These are phyloP conservation scores for Apocynum venetum DNA, from an alignment of 257 asterid genomes.

Conservation along the genomic window DNA sequence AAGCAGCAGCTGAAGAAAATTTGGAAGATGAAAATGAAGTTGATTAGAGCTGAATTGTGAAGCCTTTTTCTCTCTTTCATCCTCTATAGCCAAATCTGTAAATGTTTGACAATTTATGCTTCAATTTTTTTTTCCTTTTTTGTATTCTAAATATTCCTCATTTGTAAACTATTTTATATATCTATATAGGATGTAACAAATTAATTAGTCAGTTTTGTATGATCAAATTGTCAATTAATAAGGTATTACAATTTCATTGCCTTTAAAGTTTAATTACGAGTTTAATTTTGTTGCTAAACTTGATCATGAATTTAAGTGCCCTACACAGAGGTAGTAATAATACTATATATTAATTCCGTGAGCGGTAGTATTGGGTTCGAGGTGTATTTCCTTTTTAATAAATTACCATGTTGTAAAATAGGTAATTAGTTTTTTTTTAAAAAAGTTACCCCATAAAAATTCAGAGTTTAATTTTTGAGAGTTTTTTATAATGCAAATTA, in stretches of 20 bases:
- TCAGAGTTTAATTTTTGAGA: too few relatives aligned
- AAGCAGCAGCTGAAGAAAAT: neutral
- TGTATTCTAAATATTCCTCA: neutral
- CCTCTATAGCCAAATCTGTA: constrained; percentile 34
- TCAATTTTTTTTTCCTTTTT: constrained; percentile 11
- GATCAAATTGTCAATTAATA: neutral
- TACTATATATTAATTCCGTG: too few relatives aligned
- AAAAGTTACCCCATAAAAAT: too few relatives aligned
- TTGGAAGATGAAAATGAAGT: constrained; percentile 3
- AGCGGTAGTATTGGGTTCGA: too few relatives aligned
- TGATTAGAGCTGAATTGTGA: constrained; percentile 20
- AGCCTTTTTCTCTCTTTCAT: constrained; percentile 13
- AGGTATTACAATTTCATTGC: neutral
- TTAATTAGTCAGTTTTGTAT: constrained; percentile 7
- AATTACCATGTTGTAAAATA: too few relatives aligned
- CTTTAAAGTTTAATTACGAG: too few relatives aligned
- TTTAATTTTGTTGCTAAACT: neutral
- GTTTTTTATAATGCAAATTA: too few relatives aligned
- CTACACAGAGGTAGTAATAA: too few relatives aligned
- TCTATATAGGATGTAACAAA: constrained; percentile 8
- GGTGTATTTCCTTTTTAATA: too few relatives aligned
- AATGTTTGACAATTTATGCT: constrained; percentile 35
- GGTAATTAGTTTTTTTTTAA: too few relatives aligned
- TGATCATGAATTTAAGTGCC: neutral
- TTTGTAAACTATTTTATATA: neutral